Conservation (phyloP, 2,329 filamentous ascomycete genomes). For the Colletotrichum sp. region DNA sequence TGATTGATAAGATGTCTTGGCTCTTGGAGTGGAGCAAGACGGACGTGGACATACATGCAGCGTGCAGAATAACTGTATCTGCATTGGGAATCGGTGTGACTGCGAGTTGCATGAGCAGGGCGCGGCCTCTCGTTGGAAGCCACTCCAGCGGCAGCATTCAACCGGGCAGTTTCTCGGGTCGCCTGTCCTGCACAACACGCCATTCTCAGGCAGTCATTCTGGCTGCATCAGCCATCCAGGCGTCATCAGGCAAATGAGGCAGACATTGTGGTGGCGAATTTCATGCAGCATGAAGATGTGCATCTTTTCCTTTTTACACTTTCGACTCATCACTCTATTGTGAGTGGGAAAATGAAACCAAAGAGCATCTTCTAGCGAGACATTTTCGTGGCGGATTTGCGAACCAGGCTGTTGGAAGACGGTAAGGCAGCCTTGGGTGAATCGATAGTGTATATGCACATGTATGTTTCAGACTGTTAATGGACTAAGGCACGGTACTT, state of each 20-base stretch:
- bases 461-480: background rate
- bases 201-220: background rate
- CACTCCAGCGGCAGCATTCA: background rate
- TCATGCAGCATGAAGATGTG: background rate
- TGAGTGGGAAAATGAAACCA: background rate
- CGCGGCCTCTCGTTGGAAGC: background rate
- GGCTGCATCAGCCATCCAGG: background rate
- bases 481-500: background rate
- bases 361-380: background rate
- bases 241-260: background rate
- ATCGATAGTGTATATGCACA: background rate
- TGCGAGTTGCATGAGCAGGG: background rate
- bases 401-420: background rate
- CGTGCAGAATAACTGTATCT: background rate
- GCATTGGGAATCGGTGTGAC: background rate
- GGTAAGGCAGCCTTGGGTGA: background rate
- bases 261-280: background rate
- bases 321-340: background rate
- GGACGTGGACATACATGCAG: background rate
- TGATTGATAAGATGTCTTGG: background rate
- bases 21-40: background rate
- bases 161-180: background rate
- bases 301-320: background rate
- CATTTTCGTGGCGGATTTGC: background rate
- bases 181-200: background rate